phyloP scores from a whole-genome alignment of 305 asterid species.

The Withania somnifera region DNA sequence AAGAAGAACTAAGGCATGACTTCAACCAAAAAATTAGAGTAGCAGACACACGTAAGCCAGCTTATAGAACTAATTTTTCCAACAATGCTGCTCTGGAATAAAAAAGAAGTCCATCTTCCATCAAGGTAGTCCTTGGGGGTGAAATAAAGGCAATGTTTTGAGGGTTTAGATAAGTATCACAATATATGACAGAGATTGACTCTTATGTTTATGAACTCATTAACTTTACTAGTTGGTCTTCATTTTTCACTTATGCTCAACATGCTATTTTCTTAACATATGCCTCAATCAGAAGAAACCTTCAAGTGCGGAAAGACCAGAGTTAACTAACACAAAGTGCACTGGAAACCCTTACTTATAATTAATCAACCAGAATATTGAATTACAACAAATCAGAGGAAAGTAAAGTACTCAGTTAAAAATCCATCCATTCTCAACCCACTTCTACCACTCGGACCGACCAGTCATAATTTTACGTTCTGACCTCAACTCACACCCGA shows the following conservation, averaged over 20 bases:
- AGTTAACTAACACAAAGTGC: neutral
- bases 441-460: neutral
- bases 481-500: neutral
- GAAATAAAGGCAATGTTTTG: neutral
- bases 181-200: neutral
- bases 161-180: neutral
- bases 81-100: neutral
- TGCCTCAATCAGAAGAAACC: neutral
- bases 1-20: neutral
- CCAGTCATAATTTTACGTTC: neutral
- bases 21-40: neutral
- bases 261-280: neutral
- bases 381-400: neutral
- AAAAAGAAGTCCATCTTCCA: neutral
- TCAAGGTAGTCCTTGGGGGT: neutral
- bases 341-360: neutral
- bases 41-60: neutral
- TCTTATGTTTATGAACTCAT: neutral
- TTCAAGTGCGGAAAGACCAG: neutral
- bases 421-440: neutral
- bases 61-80: neutral
- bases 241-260: neutral
- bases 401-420: neutral
- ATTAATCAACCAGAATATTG: neutral
- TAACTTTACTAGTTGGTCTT: neutral